Percentiles rank a stretch among this genome's conserved stretches.
phyloP scores from a whole-genome alignment of 2,329 filamentous ascomycete species.

The Neopestalotiopsis rosae region DNA sequence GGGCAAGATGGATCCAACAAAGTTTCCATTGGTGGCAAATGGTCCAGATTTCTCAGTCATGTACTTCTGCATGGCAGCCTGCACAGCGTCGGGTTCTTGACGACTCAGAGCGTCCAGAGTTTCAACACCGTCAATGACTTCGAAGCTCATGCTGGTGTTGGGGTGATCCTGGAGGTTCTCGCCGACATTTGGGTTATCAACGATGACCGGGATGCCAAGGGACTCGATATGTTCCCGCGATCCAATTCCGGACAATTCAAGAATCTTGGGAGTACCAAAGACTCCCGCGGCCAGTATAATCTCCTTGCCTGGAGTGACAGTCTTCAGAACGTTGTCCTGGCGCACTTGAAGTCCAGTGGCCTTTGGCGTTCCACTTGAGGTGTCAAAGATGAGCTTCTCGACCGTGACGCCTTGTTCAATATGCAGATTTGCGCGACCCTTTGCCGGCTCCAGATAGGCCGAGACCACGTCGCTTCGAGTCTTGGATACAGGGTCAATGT shows the following conservation, averaged over 20 bases:
- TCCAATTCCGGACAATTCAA: constrained; percentile 68
- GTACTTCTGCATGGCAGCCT: constrained; percentile 41
- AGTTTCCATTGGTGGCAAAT: constrained; percentile 32
- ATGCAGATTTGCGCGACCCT: constrained; percentile 47
- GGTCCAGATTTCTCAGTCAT: constrained; percentile 35
- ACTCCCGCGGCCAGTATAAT: constrained; percentile 65
- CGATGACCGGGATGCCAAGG: constrained; percentile 48
- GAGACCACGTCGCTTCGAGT: constrained; percentile 41
- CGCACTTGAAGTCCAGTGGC: constrained; percentile 50
- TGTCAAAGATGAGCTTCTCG: constrained; percentile 49
- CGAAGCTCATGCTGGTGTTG: constrained; percentile 15
- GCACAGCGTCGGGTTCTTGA: constrained; percentile 21
- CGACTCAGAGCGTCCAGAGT: constrained; percentile 24
- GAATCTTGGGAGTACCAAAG: constrained; percentile 60
- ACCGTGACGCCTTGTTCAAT: constrained; percentile 52
- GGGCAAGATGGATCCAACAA: constrained; percentile 17
- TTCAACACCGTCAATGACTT: constrained; percentile 23
- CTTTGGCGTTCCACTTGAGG: constrained; percentile 28
- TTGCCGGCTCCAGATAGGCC: constrained; percentile 44
- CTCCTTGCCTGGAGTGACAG: constrained; percentile 45
- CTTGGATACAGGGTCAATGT: constrained; percentile 19
- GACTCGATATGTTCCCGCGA: constrained; percentile 45
- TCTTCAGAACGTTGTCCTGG: constrained; percentile 39
- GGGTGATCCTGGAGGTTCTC: constrained; percentile 55
- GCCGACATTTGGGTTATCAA: constrained; percentile 50